Evolutionary conservation across 306 rosid species (phyloP).

Genomic region (Ochetophila trinervis): DNA sequence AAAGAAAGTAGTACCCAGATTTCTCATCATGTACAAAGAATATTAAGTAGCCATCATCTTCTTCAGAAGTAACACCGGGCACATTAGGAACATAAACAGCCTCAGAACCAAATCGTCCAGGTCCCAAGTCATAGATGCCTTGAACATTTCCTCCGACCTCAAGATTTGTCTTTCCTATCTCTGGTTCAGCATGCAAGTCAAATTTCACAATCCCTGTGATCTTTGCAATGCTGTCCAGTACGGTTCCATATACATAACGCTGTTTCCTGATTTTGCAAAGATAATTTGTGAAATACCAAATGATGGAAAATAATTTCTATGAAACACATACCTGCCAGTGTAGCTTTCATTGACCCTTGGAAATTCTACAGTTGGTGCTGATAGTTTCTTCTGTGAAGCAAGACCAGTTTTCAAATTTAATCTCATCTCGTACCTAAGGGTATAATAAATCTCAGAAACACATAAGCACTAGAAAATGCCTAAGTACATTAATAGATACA

Average conservation of each 20-base stretch:
- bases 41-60: slow-evolving; percentile 93
- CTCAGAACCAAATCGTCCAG: slow-evolving; percentile 77
- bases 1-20: slow-evolving; percentile 43
- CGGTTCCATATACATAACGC: slow-evolving; percentile 76
- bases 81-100: slow-evolving; percentile 74
- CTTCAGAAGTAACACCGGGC: slow-evolving; percentile 66
- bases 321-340: slow-evolving; percentile 66
- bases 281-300: background rate
- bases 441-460: slow-evolving; percentile 25
- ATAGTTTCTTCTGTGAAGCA: slow-evolving; percentile 76
- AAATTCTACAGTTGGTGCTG: slow-evolving; percentile 75
- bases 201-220: slow-evolving; percentile 76
- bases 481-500: slow-evolving; percentile 14
- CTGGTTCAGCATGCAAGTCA: slow-evolving; percentile 75
- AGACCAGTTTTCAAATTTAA: slow-evolving; percentile 74
- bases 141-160: slow-evolving; percentile 84
- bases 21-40: slow-evolving; percentile 82
- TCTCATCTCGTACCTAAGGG: slow-evolving; percentile 83
- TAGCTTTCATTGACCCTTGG: slow-evolving; percentile 92
- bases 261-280: slow-evolving; percentile 55
- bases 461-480: background rate
- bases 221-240: slow-evolving; percentile 60
- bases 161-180: slow-evolving; percentile 51
- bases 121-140: slow-evolving; percentile 82
- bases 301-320: background rate